Evolutionary conservation across 2,329 filamentous ascomycete species (phyloP).

Genomic region (Neofusicoccum cordaticola): DNA sequence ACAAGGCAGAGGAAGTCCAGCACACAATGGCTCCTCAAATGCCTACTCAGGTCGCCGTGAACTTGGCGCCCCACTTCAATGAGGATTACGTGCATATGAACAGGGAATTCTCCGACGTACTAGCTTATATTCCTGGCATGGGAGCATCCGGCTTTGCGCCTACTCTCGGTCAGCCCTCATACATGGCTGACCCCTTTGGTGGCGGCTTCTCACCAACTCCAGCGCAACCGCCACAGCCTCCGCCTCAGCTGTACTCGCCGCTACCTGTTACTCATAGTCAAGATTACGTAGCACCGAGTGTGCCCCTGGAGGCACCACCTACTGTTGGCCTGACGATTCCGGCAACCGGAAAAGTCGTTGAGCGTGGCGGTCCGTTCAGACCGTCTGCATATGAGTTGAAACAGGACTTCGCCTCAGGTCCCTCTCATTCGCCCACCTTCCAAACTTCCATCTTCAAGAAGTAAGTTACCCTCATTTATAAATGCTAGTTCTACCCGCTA

Average conservation of each 20-base stretch:
- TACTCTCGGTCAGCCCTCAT: constrained; percentile 25
- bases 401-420: constrained; percentile 38
- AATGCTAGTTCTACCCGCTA: constrained; percentile 17
- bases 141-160: constrained; percentile 40
- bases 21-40: constrained; percentile 28
- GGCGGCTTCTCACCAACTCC: constrained; percentile 31
- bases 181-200: constrained; percentile 23
- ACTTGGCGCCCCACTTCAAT: constrained; percentile 18
- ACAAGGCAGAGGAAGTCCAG: constrained; percentile 60
- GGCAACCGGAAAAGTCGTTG: constrained; percentile 24
- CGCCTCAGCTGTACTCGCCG: constrained; percentile 30
- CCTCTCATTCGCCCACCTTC: constrained; percentile 39
- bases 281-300: constrained; percentile 31
- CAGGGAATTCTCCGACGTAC: constrained; percentile 33
- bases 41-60: constrained; percentile 31
- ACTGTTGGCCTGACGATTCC: constrained; percentile 13
- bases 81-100: constrained; percentile 40
- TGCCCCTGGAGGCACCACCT: constrained; percentile 1
- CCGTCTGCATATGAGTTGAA: constrained; percentile 47
- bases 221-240: constrained; percentile 28
- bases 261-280: constrained; percentile 29
- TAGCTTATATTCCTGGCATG: constrained; percentile 47
- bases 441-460: constrained; percentile 51
- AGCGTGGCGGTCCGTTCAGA: constrained; percentile 43
- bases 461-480: constrained; percentile 29